Evolutionary conservation across 192 early-diverging fungal species (phyloP), one percentile per base, ranked within the genome.

Genomic region (Backusella sp.): DNA sequence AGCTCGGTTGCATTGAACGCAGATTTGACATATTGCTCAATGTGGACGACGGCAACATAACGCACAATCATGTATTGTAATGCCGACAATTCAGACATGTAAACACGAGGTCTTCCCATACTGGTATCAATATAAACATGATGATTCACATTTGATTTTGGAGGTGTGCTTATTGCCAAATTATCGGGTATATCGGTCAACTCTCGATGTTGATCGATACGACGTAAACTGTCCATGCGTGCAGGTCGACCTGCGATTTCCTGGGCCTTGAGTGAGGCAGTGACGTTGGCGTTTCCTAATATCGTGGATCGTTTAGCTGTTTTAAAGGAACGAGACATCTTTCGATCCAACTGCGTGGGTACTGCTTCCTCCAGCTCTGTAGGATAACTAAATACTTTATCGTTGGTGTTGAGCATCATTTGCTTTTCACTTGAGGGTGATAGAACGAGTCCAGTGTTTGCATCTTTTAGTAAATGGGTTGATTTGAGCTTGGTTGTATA

Each of bases 31-130:
- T 91, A 79, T n/a, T 85, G 88, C 15, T 94, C 87, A 70, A 98
- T 80, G 21, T 88, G 86, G 42, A 92, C 81, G 1, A 94, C 92
- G 6, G 96, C 97, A 39, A 94, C 83, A 68, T 97, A 95, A 46
- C 92, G 91, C 32, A 95, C 90, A 49, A 92, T 91, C 80, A 96
- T 91, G 41, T 90, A 86, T 73, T 94, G 92, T 21, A 97, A 81
- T 8, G 91, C 92, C 30, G 89, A 89, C 23, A 94, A 75, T 72
- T 95, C 94, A 26, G 84, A 82, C 23, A 92, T 71, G 70, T 87
- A 92, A 23, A 76, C 49, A 14, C 72, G 71, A 21, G 72, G 66
- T 44, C 30, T 35, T 23, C 70, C 70, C 2, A 44, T 28, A 7
- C 39, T 19, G 12, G 28, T 49, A 8, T 41, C 42, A 14, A 71